phyloP scores from a whole-genome alignment of 2,329 filamentous ascomycete genomes.

The Trichoderma sp. region DNA sequence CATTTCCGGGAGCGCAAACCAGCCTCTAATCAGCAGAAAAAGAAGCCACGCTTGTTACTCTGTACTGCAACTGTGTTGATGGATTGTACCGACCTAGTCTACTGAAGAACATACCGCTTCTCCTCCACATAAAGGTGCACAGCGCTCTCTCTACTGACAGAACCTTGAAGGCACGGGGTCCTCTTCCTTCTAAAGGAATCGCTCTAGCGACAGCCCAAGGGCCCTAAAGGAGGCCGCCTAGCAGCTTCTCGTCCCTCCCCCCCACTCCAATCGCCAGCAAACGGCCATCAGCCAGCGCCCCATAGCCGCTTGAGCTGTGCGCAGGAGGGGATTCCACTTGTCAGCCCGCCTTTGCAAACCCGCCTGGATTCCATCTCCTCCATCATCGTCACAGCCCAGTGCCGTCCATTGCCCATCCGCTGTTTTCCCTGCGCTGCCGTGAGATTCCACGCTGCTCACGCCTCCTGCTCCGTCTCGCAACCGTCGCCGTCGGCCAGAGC shows the following conservation, averaged over 20 bases:
- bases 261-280: slow-evolving; percentile 14
- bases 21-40: neutral
- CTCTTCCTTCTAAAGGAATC: neutral
- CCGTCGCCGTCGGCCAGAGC: neutral
- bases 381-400: slow-evolving; percentile 17
- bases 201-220: slow-evolving; percentile 4
- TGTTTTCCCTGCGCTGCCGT: neutral
- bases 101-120: neutral
- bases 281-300: slow-evolving; percentile 17
- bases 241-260: neutral
- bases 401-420: slow-evolving; percentile 9
- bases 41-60: neutral
- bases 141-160: neutral
- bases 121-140: neutral
- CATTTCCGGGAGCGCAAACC: neutral
- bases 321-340: slow-evolving; percentile 26
- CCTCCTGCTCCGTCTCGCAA: neutral
- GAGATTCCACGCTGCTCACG: neutral
- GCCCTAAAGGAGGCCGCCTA: slow-evolving; percentile 23
- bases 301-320: slow-evolving; percentile 13
- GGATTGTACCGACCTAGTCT: too few species aligned
- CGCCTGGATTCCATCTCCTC: slow-evolving; percentile 21
- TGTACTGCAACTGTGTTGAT: neutral
- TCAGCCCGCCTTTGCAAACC: slow-evolving; percentile 27
- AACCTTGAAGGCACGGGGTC: neutral